A percentile compares a stretch with the other conserved stretches of the same genome.
Conservation (phyloP, 73 alveolate species). For the Paraurostyla sp. region DNA sequence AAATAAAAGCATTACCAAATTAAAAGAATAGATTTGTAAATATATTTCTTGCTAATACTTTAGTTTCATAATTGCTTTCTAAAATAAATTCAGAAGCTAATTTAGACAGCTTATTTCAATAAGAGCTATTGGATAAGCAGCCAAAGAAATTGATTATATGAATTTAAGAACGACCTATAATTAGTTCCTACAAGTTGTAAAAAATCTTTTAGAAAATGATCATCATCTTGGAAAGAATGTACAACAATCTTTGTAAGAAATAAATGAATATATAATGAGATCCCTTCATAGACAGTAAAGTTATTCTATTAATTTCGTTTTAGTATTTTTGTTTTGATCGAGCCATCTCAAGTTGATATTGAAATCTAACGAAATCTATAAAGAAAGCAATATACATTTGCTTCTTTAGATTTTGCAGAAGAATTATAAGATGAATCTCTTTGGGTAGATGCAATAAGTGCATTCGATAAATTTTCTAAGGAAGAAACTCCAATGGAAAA, state of each 20-base stretch:
- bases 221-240: neutral
- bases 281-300: conserved; percentile 46
- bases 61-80: conserved; percentile 47
- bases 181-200: conserved; percentile 4
- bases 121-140: neutral
- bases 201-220: conserved; percentile 5
- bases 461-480: conserved; percentile 41
- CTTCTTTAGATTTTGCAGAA: neutral
- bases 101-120: conserved; percentile 42
- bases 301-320: neutral
- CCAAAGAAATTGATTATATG: conserved; percentile 38
- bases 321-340: conserved; percentile 43
- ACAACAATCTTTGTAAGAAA: neutral
- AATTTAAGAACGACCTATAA: conserved; percentile 39
- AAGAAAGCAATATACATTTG: neutral
- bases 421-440: conserved; percentile 50
- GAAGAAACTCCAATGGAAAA: conserved; percentile 61
- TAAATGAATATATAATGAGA: conserved; percentile 57
- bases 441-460: conserved; percentile 40
- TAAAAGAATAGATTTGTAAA: conserved; percentile 56
- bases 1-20: conserved; percentile 30
- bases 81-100: conserved; percentile 44
- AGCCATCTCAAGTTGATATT: conserved; percentile 33
- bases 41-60: neutral
- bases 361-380: conserved; percentile 9